Base-by-base conservation (phyloP, 768 basidiomycete species). In the Mycena galericulata region DNA sequence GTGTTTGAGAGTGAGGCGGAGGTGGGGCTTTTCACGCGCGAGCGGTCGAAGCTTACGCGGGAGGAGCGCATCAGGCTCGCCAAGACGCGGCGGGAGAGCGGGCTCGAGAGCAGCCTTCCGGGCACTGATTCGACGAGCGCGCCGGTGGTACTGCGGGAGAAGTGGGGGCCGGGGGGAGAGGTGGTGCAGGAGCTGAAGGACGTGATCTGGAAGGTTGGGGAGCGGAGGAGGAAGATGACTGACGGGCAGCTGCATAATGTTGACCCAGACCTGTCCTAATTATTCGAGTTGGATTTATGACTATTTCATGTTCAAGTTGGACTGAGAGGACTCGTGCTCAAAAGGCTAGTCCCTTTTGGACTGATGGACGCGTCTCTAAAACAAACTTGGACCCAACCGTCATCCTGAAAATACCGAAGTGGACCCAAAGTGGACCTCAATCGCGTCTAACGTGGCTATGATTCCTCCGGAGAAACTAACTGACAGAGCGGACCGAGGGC, bases 161-260 rank as follows among this genome's bases (percentile, higher is more conserved):
- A 82, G 63, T 90, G 90, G 90, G 92, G 91, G 0, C 92, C 91
- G 9, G 88, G 89, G 5, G 90, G 89, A 1, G 93, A 94, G 68
- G 92, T 95, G 38, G 92, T 95, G 7, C 89, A 93, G 76, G 93
- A 95, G 77, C 81, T 95, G 69, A 93, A 92, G 77, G 93, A 94
- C 72, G 93, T 95, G 14, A 95, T 95, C 32, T 93, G 91, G 92
- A 91, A 93, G 76, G 93, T 95, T 11, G 87, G 92, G 34, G 91
- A 94, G 79, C 83, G 85, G 73, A 82, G 89, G 76, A 80, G 90
- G 67, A 85, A 83, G 77, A 82, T 90, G 84, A 49, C 63, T 36
- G 55, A 65, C 34, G 64, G 63, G 54, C 63, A 65, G 30, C 55
- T 56, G 34, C 54, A 56, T 40, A 65, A 27, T 49, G 63, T 50